A percentile compares a stretch with the other conserved stretches of the same genome.
phyloP scores from a whole-genome alignment of 768 basidiomycete genomes.

The Tulasnella sp. region DNA sequence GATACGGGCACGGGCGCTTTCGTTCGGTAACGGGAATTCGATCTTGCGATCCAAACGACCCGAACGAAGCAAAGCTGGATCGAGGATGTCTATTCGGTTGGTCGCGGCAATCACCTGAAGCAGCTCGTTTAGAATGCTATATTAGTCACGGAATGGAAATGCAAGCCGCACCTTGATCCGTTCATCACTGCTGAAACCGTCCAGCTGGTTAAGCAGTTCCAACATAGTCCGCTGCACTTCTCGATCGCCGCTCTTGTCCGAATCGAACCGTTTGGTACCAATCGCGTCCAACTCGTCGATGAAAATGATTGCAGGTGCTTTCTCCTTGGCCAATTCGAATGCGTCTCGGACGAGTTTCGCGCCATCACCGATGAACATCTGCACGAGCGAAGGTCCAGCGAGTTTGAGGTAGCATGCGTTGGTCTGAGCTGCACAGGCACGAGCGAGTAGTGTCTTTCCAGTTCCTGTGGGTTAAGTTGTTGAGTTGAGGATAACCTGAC shows the following conservation, averaged over 20 bases:
- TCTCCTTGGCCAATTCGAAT: slow-evolving; percentile 95
- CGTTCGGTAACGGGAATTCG: slow-evolving; percentile 94
- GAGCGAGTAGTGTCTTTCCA: slow-evolving; percentile 93
- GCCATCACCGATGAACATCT: slow-evolving; percentile 99
- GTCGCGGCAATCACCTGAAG: slow-evolving; percentile 92
- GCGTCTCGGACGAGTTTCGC: slow-evolving; percentile 98
- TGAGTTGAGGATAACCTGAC: not conserved
- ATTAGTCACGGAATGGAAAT: not conserved
- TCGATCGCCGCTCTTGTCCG: slow-evolving; percentile 96
- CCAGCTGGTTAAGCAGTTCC: slow-evolving; percentile 93
- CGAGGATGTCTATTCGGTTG: slow-evolving; percentile 96
- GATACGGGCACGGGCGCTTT: slow-evolving; percentile 91
- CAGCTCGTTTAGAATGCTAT: slow-evolving; percentile 3
- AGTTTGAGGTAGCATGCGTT: slow-evolving; percentile 97
- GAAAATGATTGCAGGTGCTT: slow-evolving; percentile 97
- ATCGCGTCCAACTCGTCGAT: slow-evolving; percentile 99
- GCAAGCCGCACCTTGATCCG: slow-evolving; percentile 72
- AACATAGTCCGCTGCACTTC: slow-evolving; percentile 99
- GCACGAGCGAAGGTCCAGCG: slow-evolving; percentile 93
- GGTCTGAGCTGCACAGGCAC: slow-evolving; percentile 96
- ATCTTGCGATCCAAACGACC: slow-evolving; percentile 97
- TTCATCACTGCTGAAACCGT: slow-evolving; percentile 94
- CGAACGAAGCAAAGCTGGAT: slow-evolving; percentile 95
- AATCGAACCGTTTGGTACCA: slow-evolving; percentile 96
- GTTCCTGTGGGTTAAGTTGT: slow-evolving; percentile 42